A percentile compares a stretch with the other conserved stretches of the same genome.
These are phyloP conservation scores for Leptoxyphium fumago DNA, from an alignment of 2,329 filamentous ascomycete species.

Conservation along the genomic window DNA sequence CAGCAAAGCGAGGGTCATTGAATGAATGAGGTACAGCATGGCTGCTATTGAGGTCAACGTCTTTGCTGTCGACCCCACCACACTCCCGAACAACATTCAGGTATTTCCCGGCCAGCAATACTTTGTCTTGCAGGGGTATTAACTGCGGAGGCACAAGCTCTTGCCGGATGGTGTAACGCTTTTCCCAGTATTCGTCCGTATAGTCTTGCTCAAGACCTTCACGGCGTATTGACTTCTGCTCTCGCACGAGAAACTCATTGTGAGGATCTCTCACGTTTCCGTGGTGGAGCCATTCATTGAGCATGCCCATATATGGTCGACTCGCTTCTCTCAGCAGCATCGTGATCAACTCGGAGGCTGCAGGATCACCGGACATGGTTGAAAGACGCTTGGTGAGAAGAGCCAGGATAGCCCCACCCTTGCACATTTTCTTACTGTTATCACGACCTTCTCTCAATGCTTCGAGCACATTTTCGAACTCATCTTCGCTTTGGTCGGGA, in stretches of 20 bases:
- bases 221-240: constrained; percentile 85
- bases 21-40: constrained; percentile 87
- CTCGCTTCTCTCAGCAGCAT: constrained; percentile 76
- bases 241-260: constrained; percentile 84
- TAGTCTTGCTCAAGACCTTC: constrained; percentile 91
- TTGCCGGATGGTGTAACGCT: constrained; percentile 86
- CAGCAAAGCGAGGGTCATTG: constrained; percentile 78
- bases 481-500: constrained; percentile 54
- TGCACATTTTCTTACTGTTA: constrained; percentile 81
- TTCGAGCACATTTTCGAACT: constrained; percentile 87
- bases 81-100: constrained; percentile 96
- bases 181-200: constrained; percentile 98
- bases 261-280: constrained; percentile 91
- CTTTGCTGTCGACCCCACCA: constrained; percentile 61
- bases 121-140: constrained; percentile 81
- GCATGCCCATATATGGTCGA: constrained; percentile 90
- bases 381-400: constrained; percentile 73
- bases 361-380: constrained; percentile 84
- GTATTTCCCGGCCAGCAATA: constrained; percentile 90
- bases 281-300: constrained; percentile 97
- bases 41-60: constrained; percentile 56
- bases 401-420: constrained; percentile 88
- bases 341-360: constrained; percentile 67
- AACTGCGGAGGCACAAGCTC: constrained; percentile 85
- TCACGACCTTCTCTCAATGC: constrained; percentile 77